Evolutionary conservation across 176 grass and related monocot species (phyloP).

Genomic region (Saccharum spontaneum): DNA sequence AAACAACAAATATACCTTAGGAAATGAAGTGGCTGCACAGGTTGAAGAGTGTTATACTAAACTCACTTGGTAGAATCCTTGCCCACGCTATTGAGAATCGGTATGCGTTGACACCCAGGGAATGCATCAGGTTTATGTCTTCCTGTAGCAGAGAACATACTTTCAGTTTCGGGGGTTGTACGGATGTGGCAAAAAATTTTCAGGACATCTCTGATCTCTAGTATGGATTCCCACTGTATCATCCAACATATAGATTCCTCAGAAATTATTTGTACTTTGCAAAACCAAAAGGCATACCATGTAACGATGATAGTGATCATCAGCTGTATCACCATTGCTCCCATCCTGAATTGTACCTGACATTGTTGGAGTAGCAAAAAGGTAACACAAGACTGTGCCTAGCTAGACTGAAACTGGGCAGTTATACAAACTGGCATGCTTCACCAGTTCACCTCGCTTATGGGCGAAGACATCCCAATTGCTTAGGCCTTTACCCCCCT

Average conservation of each 20-base stretch:
- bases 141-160: slow-evolving; percentile 37
- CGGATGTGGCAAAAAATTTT: background rate
- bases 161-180: background rate
- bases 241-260: background rate
- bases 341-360: slow-evolving; percentile 47
- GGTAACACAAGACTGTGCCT: background rate
- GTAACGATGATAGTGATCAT: slow-evolving; percentile 73
- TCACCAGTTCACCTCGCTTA: slow-evolving; percentile 26
- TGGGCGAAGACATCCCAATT: slow-evolving; percentile 84
- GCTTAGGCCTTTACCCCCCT: slow-evolving; percentile 65
- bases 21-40: background rate
- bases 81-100: slow-evolving; percentile 80
- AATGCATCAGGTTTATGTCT: slow-evolving; percentile 59
- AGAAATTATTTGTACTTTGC: background rate
- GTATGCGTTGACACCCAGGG: slow-evolving; percentile 64
- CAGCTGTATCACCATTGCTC: slow-evolving; percentile 54
- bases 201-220: too few species aligned
- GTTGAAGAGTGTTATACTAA: background rate
- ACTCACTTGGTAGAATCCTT: slow-evolving; percentile 70
- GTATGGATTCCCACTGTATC: background rate
- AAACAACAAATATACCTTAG: background rate
- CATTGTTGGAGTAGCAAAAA: background rate
- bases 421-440: background rate
- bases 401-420: background rate
- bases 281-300: slow-evolving; percentile 28